A percentile compares a stretch with the other conserved stretches of the same genome.
These are phyloP conservation scores for Alternaria arborescens DNA, from an alignment of 2,329 filamentous ascomycete species.

Conservation along the genomic window DNA sequence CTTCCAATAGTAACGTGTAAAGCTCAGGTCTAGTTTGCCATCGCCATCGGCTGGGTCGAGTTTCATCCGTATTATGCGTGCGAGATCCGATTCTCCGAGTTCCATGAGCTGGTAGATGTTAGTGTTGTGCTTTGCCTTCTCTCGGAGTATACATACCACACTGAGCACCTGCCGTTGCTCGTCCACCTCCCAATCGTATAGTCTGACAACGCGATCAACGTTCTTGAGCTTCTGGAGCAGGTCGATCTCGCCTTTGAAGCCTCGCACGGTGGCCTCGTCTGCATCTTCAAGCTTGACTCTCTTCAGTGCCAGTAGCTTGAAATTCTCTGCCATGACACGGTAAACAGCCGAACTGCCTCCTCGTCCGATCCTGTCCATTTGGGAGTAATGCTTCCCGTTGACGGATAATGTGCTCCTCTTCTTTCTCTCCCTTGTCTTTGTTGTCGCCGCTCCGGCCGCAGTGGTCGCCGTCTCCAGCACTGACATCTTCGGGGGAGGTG, in stretches of 20 bases:
- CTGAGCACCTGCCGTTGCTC: slow-evolving; percentile 88
- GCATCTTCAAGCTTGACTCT: slow-evolving; percentile 89
- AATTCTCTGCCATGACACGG: slow-evolving; percentile 95
- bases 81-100: slow-evolving; percentile 92
- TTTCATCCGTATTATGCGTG: slow-evolving; percentile 80
- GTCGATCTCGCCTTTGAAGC: slow-evolving; percentile 96
- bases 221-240: slow-evolving; percentile 81
- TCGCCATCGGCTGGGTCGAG: slow-evolving; percentile 58
- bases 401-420: slow-evolving; percentile 85
- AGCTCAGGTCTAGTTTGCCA: slow-evolving; percentile 79
- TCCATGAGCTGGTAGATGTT: slow-evolving; percentile 79
- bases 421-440: slow-evolving; percentile 74
- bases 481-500: slow-evolving; percentile 95
- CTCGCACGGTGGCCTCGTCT: slow-evolving; percentile 81
- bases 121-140: slow-evolving; percentile 4
- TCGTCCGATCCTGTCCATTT: slow-evolving; percentile 88
- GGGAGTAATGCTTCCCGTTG: slow-evolving; percentile 89
- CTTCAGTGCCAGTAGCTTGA: slow-evolving; percentile 93
- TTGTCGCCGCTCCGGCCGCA: slow-evolving; percentile 79
- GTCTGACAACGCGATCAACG: slow-evolving; percentile 87
- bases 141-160: slow-evolving; percentile 67
- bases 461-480: slow-evolving; percentile 91
- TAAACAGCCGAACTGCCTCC: slow-evolving; percentile 96
- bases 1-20: slow-evolving; percentile 98
- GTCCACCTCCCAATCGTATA: slow-evolving; percentile 94